Evolutionary conservation across 1,139 yeast species (phyloP).

Genomic region (Scheffersomyces parashehatae): DNA sequence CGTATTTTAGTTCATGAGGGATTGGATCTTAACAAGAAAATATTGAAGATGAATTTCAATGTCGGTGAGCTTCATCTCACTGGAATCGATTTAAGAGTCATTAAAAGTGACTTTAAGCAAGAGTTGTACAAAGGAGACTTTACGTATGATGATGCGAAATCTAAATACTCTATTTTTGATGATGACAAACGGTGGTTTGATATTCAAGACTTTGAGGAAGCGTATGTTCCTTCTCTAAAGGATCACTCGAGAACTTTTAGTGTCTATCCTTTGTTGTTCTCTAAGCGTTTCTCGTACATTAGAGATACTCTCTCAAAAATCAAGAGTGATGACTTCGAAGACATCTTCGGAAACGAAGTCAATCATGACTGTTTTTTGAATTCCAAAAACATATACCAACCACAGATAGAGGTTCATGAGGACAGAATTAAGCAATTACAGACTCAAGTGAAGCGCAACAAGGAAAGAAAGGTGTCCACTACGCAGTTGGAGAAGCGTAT

Average conservation of each 20-base stretch:
- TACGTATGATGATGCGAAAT: slow-evolving; percentile 11
- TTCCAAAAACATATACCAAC: slow-evolving; percentile 25
- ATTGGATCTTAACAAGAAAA: slow-evolving; percentile 27
- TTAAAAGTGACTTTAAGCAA: slow-evolving; percentile 32
- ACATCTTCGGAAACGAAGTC: slow-evolving; percentile 27
- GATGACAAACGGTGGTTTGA: slow-evolving; percentile 45
- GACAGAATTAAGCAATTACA: slow-evolving; percentile 31
- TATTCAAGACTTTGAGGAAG: slow-evolving; percentile 43
- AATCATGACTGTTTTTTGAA: slow-evolving; percentile 34
- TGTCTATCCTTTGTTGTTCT: slow-evolving; percentile 36
- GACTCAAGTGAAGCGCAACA: slow-evolving; percentile 17
- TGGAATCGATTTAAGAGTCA: slow-evolving; percentile 42
- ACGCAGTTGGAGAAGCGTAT: slow-evolving; percentile 21
- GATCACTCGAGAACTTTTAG: slow-evolving; percentile 22
- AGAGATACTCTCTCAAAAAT: slow-evolving; percentile 25
- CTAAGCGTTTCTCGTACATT: slow-evolving; percentile 40
- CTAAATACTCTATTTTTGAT: slow-evolving; percentile 31
- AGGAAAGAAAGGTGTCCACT: slow-evolving; percentile 8
- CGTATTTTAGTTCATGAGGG: slow-evolving; percentile 33
- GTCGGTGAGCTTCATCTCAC: slow-evolving; percentile 43
- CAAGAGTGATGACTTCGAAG: slow-evolving; percentile 11
- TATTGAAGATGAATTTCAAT: slow-evolving; percentile 47
- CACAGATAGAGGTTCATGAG: slow-evolving; percentile 28
- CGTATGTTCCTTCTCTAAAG: slow-evolving; percentile 29
- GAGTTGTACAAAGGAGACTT: slow-evolving; percentile 20